Base-by-base conservation (phyloP, 2,329 filamentous ascomycete genomes). In the Diaporthe vaccinii region DNA sequence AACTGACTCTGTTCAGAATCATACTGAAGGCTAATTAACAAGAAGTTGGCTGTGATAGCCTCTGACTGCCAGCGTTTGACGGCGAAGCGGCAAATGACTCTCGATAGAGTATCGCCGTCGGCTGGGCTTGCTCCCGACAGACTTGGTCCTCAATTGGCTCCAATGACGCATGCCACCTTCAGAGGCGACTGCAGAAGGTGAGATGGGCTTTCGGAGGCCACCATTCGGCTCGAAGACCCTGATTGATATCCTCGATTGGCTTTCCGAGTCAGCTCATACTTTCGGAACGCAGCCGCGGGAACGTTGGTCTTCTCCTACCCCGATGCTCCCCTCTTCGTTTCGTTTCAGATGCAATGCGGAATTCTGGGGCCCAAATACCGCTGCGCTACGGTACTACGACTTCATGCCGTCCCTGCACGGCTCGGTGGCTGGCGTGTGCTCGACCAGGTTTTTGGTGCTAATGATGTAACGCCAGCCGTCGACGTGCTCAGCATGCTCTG, bases 71-170 rank as follows among this genome's bases (percentile, higher is more conserved):
- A 72, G 41, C 73, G 58, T 72, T 74, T 74, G 67, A 46, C n/a
- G 53, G 65, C 67, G 44, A 74, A 51, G 73, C 67, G 57, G 65
- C 70, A 72, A 72, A 72, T 74, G 55, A 72, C 73, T 74, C 67
- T 72, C 55, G 44, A 59, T 55, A 34, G 34, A 71, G 73, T 49
- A 46, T 68, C 65, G 57, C 51, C 41, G 57, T 69, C 67, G 73
- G 73, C 53, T 65, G 67, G 59, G 44, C 69, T 61, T 72, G 67
- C 46, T 44, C 46, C 57, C 41, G 49, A 69, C 65, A 31, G 65
- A 55, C 65, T 41, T 69, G 49, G 46, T 55, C 34, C 31, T 69
- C 34, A 69, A 53, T 69, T 69, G 65, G 49, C 49, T 25, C 65
- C 49, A 36, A 55, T 69, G 65, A 69, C 65, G 65, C 65, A 69